Percentiles rank a stretch among this genome's conserved stretches.
phyloP scores from a whole-genome alignment of 106 monocot species.

The Cymbidium sinense region DNA sequence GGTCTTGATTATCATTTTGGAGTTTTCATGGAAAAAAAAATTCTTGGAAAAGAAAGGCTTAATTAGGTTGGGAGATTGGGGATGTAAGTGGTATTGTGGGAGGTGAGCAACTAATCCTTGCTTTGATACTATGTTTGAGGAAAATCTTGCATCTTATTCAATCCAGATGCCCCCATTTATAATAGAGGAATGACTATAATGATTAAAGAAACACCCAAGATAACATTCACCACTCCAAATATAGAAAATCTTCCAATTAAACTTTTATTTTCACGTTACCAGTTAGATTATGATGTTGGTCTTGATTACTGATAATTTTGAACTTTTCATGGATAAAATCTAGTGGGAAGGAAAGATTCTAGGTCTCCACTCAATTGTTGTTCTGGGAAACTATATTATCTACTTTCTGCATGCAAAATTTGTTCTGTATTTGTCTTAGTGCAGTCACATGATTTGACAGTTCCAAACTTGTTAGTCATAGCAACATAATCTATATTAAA shows the following conservation, averaged over 20 bases:
- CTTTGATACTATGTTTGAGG: too few species aligned
- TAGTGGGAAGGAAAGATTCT: background rate
- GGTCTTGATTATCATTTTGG: background rate
- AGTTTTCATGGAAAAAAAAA: background rate
- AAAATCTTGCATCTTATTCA: too few species aligned
- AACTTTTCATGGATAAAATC: background rate
- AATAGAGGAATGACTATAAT: too few species aligned
- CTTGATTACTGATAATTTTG: background rate
- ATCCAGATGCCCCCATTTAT: too few species aligned
- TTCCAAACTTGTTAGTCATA: background rate
- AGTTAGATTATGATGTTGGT: background rate
- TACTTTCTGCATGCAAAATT: too few species aligned
- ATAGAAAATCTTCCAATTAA: too few species aligned
- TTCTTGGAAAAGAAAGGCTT: background rate
- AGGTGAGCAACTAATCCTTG: too few species aligned
- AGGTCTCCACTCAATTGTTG: background rate
- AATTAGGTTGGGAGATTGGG: background rate
- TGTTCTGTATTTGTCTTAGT: too few species aligned
- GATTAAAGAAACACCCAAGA: too few species aligned
- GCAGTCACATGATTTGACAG: background rate
- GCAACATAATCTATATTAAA: background rate
- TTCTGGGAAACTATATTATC: too few species aligned
- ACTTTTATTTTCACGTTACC: background rate
- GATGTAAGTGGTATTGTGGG: too few species aligned
- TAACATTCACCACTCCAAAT: too few species aligned